phyloP scores from a whole-genome alignment of 495 filamentous ascomycete genomes.

The Penicillium flavigenum region DNA sequence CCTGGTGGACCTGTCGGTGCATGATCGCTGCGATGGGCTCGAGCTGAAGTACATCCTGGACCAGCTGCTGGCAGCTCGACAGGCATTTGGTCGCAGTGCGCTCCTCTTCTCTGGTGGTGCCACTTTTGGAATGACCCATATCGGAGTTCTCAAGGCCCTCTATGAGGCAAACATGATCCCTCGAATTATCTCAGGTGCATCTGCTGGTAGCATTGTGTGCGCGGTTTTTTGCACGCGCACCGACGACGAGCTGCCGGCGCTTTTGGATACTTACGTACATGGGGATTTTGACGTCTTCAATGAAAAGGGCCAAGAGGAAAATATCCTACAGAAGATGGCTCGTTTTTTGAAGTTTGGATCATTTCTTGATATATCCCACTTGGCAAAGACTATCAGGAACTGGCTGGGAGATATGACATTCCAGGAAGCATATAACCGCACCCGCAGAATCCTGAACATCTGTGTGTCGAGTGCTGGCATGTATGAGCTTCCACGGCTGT shows the following conservation, averaged over 20 bases:
- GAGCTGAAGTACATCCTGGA: conserved; percentile 69
- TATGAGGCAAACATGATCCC: conserved; percentile 75
- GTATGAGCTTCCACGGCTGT: conserved; percentile 79
- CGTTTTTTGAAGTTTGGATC: conserved; percentile 78
- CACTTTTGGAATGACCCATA: conserved; percentile 94
- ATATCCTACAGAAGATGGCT: conserved; percentile 64
- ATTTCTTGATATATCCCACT: conserved; percentile 77
- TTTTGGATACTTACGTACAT: conserved; percentile 72
- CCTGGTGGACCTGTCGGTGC: conserved; percentile 63
- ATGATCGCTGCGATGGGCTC: conserved; percentile 52
- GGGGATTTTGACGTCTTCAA: conserved; percentile 86
- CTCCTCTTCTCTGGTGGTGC: conserved; percentile 85
- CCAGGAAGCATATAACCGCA: conserved; percentile 92
- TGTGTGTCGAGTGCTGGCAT: conserved; percentile 83
- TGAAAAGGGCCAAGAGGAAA: conserved; percentile 65
- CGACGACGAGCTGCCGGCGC: conserved; percentile 76
- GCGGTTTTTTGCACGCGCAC: conserved; percentile 80
- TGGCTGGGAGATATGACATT: conserved; percentile 89
- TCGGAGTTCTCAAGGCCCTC: conserved; percentile 87
- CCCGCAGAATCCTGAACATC: conserved; percentile 86
- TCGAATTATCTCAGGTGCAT: conserved; percentile 89
- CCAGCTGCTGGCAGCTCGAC: conserved; percentile 71
- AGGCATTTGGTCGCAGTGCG: conserved; percentile 87
- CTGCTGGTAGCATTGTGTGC: conserved; percentile 91
- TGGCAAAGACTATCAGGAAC: conserved; percentile 75